Evolutionary conservation across 495 filamentous ascomycete genomes (phyloP), one percentile per base, ranked within the genome.

Genomic region (Penicillium desertorum): DNA sequence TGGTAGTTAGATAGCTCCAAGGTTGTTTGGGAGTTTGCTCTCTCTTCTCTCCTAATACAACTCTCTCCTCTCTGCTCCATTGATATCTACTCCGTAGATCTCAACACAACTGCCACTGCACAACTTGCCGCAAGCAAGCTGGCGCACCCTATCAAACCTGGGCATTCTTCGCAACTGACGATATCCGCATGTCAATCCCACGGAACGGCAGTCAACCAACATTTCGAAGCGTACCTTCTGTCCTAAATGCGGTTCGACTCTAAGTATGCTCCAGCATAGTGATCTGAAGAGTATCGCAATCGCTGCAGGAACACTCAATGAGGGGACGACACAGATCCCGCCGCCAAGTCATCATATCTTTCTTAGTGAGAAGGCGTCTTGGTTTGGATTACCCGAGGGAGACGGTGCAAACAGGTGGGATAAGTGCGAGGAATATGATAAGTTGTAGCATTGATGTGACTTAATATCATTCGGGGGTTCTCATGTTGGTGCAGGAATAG

Each of bases 61-160:
- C n/a, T n/a, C n/a, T n/a, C n/a, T n/a, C n/a, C n/a, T n/a, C n/a
- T n/a, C n/a, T n/a, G n/a, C n/a, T n/a, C n/a, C n/a, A n/a, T n/a
- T n/a, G n/a, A n/a, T n/a, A n/a, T n/a, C n/a, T n/a, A n/a, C n/a
- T n/a, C n/a, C n/a, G n/a, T n/a, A n/a, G n/a, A n/a, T n/a, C n/a
- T n/a, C n/a, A n/a, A n/a, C n/a, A n/a, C n/a, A 64, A 70, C 32
- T 73, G 71, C 46, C 67, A 73, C 53, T 73, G 71, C 43, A 55
- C 37, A 16, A 54, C 46, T 32, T 73, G 71, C 41, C 65, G 66
- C 41, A 70, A 67, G 57, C 64, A 66, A 56, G 46, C 66, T 37
- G 71, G 71, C 9, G 64, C 66, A 12, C 65, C 69, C 8, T 73
- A 70, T 51, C 61, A 65, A 29, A 43, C 58, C 20, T 73, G 64